A percentile compares a stretch with the other conserved stretches of the same genome.
These are phyloP conservation scores for Ambrosia artemisiifolia DNA, from an alignment of 129 eudicot genomes.

Conservation along the genomic window DNA sequence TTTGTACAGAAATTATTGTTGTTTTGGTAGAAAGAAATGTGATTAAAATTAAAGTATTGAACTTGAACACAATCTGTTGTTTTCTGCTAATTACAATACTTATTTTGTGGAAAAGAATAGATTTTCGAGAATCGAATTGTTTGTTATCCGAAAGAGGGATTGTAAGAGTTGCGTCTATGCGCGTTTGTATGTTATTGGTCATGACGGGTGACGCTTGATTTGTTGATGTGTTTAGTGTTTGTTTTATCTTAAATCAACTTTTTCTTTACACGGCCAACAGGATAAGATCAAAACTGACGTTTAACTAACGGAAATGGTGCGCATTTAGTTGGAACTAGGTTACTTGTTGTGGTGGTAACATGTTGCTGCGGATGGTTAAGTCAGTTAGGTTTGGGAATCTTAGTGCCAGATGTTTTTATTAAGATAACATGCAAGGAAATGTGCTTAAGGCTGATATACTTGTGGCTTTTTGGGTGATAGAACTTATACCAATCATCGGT, in stretches of 20 bases:
- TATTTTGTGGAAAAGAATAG: background rate
- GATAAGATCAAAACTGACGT: background rate
- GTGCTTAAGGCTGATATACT: conserved; percentile 10
- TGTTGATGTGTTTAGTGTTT: conserved; percentile 3
- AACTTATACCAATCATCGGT: background rate
- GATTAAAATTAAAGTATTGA: no score
- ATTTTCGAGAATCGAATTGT: background rate
- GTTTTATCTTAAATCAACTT: conserved; percentile 7
- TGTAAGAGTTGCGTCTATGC: background rate
- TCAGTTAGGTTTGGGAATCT: conserved; percentile 17
- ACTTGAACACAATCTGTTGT: background rate
- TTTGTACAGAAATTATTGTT: background rate
- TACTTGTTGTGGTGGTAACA: conserved; percentile 5
- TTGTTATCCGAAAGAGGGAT: background rate
- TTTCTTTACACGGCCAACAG: background rate
- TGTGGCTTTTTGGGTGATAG: conserved; percentile 11
- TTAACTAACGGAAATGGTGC: background rate
- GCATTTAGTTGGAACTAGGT: background rate
- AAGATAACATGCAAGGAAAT: conserved; percentile 1
- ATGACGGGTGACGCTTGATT: conserved; percentile 4
- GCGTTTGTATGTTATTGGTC: background rate
- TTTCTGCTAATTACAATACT: background rate
- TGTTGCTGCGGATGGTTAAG: conserved; percentile 4
- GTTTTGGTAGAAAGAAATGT: no score
- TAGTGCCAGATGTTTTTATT: background rate